These are phyloP conservation scores for Candida sanyaensis DNA, from an alignment of 1,139 yeast genomes.

Conservation along the genomic window DNA sequence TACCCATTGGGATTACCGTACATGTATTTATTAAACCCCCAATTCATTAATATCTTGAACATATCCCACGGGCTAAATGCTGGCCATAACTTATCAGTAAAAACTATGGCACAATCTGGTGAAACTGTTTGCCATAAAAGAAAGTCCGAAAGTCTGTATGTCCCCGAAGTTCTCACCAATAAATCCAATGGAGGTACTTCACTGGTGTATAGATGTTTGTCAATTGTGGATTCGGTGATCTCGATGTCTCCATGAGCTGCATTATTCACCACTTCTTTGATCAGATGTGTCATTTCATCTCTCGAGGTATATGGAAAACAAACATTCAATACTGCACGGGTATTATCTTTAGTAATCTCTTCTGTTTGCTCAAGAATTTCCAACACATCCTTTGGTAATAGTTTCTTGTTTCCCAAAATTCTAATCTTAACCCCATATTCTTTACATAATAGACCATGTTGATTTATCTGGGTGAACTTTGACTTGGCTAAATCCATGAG, in stretches of 20 bases:
- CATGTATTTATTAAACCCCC: conserved; percentile 51
- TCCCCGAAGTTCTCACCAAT: conserved; percentile 84
- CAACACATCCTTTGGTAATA: conserved; percentile 72
- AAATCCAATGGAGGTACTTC: conserved; percentile 78
- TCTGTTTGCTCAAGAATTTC: conserved; percentile 64
- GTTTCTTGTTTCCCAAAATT: conserved; percentile 68
- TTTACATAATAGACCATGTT: conserved; percentile 80
- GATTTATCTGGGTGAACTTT: conserved; percentile 70
- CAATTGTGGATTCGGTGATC: conserved; percentile 51
- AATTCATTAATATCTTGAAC: conserved; percentile 40
- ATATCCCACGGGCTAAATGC: conserved; percentile 62
- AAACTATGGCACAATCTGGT: conserved; percentile 65
- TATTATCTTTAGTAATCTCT: conserved; percentile 64
- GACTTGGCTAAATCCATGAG: conserved; percentile 84
- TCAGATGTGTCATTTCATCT: conserved; percentile 80
- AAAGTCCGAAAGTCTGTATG: conserved; percentile 83
- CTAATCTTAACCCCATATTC: conserved; percentile 73
- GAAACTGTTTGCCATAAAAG: conserved; percentile 81
- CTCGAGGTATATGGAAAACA: conserved; percentile 96
- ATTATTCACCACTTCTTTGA: conserved; percentile 51
- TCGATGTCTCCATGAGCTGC: conserved; percentile 19
- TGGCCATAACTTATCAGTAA: conserved; percentile 85
- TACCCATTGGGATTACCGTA: conserved; percentile 39
- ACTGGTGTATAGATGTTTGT: conserved; percentile 63
- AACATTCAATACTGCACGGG: conserved; percentile 75